Base-by-base conservation (phyloP, 2,329 filamentous ascomycete genomes). In the Aspergillus sp. region DNA sequence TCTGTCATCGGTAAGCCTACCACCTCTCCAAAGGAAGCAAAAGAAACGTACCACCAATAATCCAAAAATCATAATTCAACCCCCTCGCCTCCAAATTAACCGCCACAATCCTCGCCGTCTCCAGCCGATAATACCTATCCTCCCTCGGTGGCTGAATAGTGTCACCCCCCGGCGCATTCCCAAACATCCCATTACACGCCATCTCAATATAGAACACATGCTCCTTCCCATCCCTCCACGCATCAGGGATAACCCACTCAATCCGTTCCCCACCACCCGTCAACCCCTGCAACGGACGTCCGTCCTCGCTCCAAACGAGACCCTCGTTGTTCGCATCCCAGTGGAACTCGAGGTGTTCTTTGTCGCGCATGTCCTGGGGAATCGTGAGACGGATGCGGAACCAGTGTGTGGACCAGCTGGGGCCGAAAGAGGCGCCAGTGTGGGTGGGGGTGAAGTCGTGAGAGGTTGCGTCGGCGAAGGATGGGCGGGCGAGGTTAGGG, bases 101-200 rank as follows among this genome's bases (percentile, higher is more conserved):
- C 44, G 89, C 90, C 2, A 90, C 86, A 53, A 98, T 94, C 51
- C 90, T 85, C 12, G 90, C 91, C 54, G 83, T 84, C 53, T 74
- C 72, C 47, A 98, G 78, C 49, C 77, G 78, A 66, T 86, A 98
- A 64, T 86, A 87, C 59, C 79, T 86, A 74, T 96, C 82, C n/a
- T 88, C 86, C 50, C 86, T 77, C 0, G 93, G 93, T 12, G 93
- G 90, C 65, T 95, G 88, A 57, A 96, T 97, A 27, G 78, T 82
- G 66, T 94, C 88, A 22, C 88, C 89, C 17, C 85, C 85, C 0
- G 85, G 79, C 0, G 90, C 86, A 66, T 95, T 95, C 58, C 93
- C 93, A 71, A 97, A 97, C 90, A 97, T 97, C 68, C 85, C 84
- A 67, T 98, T 98, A 72, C 93, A 97, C 17, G 93, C 93, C 88